A percentile compares a stretch with the other conserved stretches of the same genome.
These are phyloP conservation scores for Globisporangium cederbergense DNA, from an alignment of 352 stramenopile species.

Conservation along the genomic window DNA sequence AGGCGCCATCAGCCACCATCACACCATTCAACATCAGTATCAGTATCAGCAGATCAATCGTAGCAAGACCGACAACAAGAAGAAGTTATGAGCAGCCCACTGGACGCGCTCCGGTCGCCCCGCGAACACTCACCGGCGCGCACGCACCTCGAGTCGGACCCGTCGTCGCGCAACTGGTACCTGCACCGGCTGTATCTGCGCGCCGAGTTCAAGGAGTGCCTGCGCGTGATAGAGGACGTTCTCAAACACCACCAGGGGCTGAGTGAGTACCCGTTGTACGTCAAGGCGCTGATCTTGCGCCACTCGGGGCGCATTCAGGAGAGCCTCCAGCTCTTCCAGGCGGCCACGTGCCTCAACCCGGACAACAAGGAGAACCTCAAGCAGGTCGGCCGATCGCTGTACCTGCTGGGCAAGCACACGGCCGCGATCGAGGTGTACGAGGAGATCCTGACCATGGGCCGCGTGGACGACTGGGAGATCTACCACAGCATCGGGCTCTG, in stretches of 20 bases:
- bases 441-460: constrained; percentile 79
- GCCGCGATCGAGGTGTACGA: constrained; percentile 89
- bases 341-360: constrained; percentile 89
- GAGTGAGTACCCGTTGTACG: constrained; percentile 91
- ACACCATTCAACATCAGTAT: background rate
- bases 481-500: constrained; percentile 91
- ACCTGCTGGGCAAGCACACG: constrained; percentile 88
- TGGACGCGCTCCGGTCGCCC: constrained; percentile 60
- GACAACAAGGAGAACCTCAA: constrained; percentile 92
- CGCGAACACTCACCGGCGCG: constrained; percentile 32
- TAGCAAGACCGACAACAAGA: constrained; percentile 7
- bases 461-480: constrained; percentile 91
- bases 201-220: constrained; percentile 87
- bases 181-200: constrained; percentile 82
- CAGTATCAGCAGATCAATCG: background rate
- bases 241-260: constrained; percentile 79
- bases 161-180: constrained; percentile 77
- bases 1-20: background rate
- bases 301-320: constrained; percentile 89
- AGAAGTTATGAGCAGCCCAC: constrained; percentile 14
- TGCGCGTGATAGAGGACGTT: constrained; percentile 88
- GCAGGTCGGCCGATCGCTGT: constrained; percentile 79
- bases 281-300: constrained; percentile 90
- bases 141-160: constrained; percentile 30
- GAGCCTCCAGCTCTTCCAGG: constrained; percentile 90